Evolutionary conservation across 805 yeast species (phyloP).

Genomic region (Sugiyamaella boreocaroliniensis): DNA sequence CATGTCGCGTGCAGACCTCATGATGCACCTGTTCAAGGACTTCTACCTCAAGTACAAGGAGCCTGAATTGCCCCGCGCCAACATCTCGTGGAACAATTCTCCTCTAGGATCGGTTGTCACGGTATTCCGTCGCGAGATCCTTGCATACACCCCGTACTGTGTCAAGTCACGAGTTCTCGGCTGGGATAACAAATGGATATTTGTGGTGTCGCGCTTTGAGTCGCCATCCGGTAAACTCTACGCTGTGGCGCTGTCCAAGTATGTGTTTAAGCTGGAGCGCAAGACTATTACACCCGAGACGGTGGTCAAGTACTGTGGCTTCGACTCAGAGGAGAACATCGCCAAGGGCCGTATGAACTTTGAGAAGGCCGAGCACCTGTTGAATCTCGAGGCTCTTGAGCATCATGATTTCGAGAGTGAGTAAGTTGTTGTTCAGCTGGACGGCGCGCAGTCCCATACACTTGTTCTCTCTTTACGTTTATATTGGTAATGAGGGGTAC

Average conservation of each 20-base stretch:
- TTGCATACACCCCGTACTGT: constrained; percentile 52
- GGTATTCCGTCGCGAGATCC: constrained; percentile 65
- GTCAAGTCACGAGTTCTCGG: constrained; percentile 58
- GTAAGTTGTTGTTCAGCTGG: too few species aligned
- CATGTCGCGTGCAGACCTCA: constrained; percentile 60
- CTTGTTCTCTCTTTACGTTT: too few species aligned
- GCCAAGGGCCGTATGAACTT: constrained; percentile 22
- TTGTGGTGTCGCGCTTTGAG: constrained; percentile 57
- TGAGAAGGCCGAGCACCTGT: constrained; percentile 21
- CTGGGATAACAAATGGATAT: constrained; percentile 88
- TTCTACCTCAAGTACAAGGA: constrained; percentile 43
- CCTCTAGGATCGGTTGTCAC: constrained; percentile 74
- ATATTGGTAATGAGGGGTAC: too few species aligned
- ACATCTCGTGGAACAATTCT: constrained; percentile 45
- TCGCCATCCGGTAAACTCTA: constrained; percentile 35
- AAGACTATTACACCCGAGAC: constrained; percentile 64
- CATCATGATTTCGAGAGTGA: constrained; percentile 1
- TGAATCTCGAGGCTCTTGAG: constrained; percentile 21
- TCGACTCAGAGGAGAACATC: constrained; percentile 41
- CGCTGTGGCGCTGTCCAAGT: constrained; percentile 64
- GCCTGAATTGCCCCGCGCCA: constrained; percentile 23
- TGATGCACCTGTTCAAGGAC: constrained; percentile 52
- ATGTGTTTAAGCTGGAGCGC: constrained; percentile 74
- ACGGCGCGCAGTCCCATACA: too few species aligned
- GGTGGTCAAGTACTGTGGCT: constrained; percentile 49